Evolutionary conservation across 2,329 filamentous ascomycete genomes (phyloP).

Genomic region (Sclerotinia borealis): DNA sequence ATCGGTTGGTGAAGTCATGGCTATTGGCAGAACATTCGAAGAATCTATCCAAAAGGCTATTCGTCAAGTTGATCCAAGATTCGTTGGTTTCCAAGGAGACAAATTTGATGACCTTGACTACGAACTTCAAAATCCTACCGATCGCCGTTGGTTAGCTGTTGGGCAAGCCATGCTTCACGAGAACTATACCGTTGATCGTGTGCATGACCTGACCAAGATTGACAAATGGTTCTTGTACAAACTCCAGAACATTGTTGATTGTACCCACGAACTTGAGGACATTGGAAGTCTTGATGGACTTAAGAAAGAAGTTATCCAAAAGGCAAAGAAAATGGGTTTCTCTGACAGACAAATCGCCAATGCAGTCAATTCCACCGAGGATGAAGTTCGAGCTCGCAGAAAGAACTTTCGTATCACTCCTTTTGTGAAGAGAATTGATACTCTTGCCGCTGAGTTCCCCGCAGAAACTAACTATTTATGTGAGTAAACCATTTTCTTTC

Average conservation of each 20-base stretch:
- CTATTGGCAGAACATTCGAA: slow-evolving; percentile 96
- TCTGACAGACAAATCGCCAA: slow-evolving; percentile 91
- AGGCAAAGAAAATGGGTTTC: slow-evolving; percentile 97
- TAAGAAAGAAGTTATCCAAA: slow-evolving; percentile 81
- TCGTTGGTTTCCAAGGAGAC: slow-evolving; percentile 89
- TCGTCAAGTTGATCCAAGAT: slow-evolving; percentile 89
- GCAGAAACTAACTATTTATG: slow-evolving; percentile 83
- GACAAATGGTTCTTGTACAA: slow-evolving; percentile 99
- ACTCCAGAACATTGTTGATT: slow-evolving; percentile 93
- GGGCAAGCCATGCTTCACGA: slow-evolving; percentile 98
- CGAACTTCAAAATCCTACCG: slow-evolving; percentile 85
- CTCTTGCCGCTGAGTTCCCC: slow-evolving; percentile 92
- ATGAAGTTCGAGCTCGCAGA: slow-evolving; percentile 79
- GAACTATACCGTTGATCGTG: slow-evolving; percentile 83
- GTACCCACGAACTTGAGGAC: slow-evolving; percentile 76
- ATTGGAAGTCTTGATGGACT: slow-evolving; percentile 76
- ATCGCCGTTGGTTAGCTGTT: slow-evolving; percentile 94
- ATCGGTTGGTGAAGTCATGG: slow-evolving; percentile 98
- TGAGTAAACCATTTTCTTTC: not conserved
- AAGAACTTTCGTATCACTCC: slow-evolving; percentile 84
- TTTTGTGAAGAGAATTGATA: slow-evolving; percentile 98
- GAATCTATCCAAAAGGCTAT: slow-evolving; percentile 99
- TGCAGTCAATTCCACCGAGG: slow-evolving; percentile 79
- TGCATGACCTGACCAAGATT: slow-evolving; percentile 95
- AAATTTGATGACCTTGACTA: slow-evolving; percentile 90